Conservation (phyloP, 768 basidiomycete genomes). For the Pisolithus sp. region DNA sequence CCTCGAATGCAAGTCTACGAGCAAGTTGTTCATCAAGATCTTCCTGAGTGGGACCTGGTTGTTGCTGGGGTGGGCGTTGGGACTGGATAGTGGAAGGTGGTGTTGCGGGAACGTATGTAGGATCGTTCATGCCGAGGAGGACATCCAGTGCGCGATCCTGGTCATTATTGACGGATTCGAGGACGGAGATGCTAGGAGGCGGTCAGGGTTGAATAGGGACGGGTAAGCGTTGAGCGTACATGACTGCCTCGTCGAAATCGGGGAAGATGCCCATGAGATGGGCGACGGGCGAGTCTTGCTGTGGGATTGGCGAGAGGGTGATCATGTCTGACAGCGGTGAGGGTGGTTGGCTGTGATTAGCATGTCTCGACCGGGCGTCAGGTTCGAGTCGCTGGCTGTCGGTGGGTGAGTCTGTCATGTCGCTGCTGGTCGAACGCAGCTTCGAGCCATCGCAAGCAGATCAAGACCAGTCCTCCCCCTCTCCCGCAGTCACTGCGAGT, state of each 20-base stretch:
- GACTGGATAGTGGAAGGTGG: not conserved
- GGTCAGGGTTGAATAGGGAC: not conserved
- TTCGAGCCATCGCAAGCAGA: too few relatives aligned
- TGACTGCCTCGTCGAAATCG: slow-evolving; percentile 66
- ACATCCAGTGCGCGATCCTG: slow-evolving; percentile 73
- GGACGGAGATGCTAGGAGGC: slow-evolving; percentile 50
- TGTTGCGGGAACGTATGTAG: slow-evolving; percentile 49
- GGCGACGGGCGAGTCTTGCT: slow-evolving; percentile 43
- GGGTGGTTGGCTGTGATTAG: too few relatives aligned
- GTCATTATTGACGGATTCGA: slow-evolving; percentile 64
- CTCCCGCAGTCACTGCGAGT: not conserved
- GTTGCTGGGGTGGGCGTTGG: not conserved
- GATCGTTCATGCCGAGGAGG: slow-evolving; percentile 83
- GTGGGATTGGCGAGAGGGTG: slow-evolving; percentile 10
- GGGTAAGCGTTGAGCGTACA: slow-evolving; percentile 38
- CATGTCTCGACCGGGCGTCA: too few relatives aligned
- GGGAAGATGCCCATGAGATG: slow-evolving; percentile 68
- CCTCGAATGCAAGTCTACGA: slow-evolving; percentile 62
- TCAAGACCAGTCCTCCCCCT: too few relatives aligned
- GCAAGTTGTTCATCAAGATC: slow-evolving; percentile 80
- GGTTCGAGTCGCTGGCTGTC: too few relatives aligned
- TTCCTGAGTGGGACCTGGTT: slow-evolving; percentile 43
- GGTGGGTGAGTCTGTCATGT: too few relatives aligned
- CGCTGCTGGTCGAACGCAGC: too few relatives aligned
- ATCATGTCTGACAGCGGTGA: not conserved